These are phyloP conservation scores for Kitagawia praeruptora DNA, from an alignment of 129 eudicot genomes.

Conservation along the genomic window DNA sequence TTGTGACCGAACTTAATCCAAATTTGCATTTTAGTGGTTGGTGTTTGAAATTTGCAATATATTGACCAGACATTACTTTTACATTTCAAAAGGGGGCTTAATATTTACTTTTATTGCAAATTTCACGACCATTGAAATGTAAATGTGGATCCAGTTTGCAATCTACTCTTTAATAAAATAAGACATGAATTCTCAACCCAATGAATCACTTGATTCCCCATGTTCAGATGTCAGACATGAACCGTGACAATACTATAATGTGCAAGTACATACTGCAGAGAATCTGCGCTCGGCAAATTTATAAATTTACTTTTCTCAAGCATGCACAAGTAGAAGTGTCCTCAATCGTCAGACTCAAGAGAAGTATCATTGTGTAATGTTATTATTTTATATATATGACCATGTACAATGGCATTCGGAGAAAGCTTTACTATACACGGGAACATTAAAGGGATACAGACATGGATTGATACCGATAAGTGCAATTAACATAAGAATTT, in stretches of 20 bases:
- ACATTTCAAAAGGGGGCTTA: too few relatives aligned
- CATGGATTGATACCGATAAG: conserved; percentile 5
- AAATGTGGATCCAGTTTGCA: too few relatives aligned
- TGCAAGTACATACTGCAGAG: background rate
- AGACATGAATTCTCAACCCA: background rate
- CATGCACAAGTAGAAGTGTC: background rate
- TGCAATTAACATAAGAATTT: conserved; percentile 27
- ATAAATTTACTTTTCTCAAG: background rate
- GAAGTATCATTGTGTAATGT: background rate
- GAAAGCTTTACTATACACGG: background rate
- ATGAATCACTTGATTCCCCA: conserved; percentile 19
- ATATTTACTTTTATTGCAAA: too few relatives aligned
- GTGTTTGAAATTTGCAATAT: too few relatives aligned
- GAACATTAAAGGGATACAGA: conserved; percentile 11
- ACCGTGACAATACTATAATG: background rate
- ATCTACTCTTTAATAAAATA: too few relatives aligned
- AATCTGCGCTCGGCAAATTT: background rate
- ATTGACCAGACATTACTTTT: too few relatives aligned
- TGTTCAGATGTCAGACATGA: conserved; percentile 9
- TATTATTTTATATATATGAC: conserved; percentile 8
- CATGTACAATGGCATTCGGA: conserved; percentile 5
- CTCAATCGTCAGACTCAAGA: background rate
- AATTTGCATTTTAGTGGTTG: too few relatives aligned
- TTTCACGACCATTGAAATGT: too few relatives aligned
- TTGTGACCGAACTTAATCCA: too few relatives aligned